A percentile compares a stretch with the other conserved stretches of the same genome.
Evolutionary conservation across 2,329 filamentous ascomycete genomes (phyloP).

Genomic region (Graphiopsis chlorocephala): DNA sequence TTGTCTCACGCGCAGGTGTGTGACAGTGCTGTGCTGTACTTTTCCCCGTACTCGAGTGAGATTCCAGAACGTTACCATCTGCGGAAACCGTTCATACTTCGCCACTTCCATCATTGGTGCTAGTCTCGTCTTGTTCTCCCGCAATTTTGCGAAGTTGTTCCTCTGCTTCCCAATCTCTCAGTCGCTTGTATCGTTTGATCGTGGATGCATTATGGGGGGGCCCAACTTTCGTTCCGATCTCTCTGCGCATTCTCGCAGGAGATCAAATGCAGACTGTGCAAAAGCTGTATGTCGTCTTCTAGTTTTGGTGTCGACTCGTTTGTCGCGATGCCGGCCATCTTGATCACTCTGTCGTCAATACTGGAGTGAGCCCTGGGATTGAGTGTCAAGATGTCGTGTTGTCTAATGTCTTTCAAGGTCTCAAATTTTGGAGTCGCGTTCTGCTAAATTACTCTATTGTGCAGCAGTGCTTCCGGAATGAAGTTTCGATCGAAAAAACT

Average conservation of each 20-base stretch:
- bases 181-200: neutral
- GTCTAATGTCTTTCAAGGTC: too few species aligned
- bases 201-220: neutral
- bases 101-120: too few species aligned
- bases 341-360: neutral
- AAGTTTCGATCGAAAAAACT: constrained; percentile 43
- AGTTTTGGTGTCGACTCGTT: constrained; percentile 19
- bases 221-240: neutral
- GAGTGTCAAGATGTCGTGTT: too few species aligned
- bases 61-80: neutral
- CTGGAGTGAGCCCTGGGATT: neutral
- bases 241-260: neutral
- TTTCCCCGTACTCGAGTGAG: neutral
- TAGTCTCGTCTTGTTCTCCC: neutral
- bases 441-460: neutral
- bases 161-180: neutral
- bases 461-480: constrained; percentile 15
- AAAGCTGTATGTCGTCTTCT: constrained; percentile 35
- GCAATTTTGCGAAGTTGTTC: neutral
- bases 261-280: constrained; percentile 23
- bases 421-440: neutral
- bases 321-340: neutral
- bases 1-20: neutral
- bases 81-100: too few species aligned
- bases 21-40: neutral